Percentiles rank a stretch among this genome's conserved stretches.
Conservation (phyloP, 2,329 filamentous ascomycete genomes). For the Diaporthe citrichinensis region DNA sequence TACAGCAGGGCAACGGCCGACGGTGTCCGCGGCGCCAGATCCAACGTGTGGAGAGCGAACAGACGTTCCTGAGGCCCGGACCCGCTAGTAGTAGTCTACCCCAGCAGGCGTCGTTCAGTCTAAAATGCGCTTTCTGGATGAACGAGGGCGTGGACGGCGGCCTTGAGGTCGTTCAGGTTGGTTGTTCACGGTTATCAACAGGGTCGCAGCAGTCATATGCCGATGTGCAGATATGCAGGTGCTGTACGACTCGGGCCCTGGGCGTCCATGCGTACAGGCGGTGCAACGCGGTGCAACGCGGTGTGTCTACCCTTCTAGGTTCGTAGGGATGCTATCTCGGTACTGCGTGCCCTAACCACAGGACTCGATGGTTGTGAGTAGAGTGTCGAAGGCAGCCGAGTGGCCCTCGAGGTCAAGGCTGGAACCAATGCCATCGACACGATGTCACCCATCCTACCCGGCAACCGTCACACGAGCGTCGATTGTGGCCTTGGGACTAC, state of each 20-base stretch:
- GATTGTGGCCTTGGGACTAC: neutral
- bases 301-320: neutral
- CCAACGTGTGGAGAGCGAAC: neutral
- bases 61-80: neutral
- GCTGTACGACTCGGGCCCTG: slow-evolving; percentile 1
- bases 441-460: slow-evolving; percentile 5
- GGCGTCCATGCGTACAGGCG: neutral
- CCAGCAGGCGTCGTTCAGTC: neutral
- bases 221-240: neutral
- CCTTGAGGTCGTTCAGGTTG: neutral
- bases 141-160: neutral
- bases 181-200: neutral
- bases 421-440: neutral
- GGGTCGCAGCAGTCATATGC: neutral
- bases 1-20: slow-evolving; percentile 22
- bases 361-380: neutral
- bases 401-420: neutral
- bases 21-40: neutral
- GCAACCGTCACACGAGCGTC: neutral
- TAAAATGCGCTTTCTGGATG: neutral
- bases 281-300: neutral
- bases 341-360: neutral
- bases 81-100: neutral
- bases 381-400: slow-evolving; percentile 27
- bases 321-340: neutral